These are phyloP conservation scores for Aspergillus puulaauensis DNA, from an alignment of 2,329 filamentous ascomycete species.

Conservation along the genomic window DNA sequence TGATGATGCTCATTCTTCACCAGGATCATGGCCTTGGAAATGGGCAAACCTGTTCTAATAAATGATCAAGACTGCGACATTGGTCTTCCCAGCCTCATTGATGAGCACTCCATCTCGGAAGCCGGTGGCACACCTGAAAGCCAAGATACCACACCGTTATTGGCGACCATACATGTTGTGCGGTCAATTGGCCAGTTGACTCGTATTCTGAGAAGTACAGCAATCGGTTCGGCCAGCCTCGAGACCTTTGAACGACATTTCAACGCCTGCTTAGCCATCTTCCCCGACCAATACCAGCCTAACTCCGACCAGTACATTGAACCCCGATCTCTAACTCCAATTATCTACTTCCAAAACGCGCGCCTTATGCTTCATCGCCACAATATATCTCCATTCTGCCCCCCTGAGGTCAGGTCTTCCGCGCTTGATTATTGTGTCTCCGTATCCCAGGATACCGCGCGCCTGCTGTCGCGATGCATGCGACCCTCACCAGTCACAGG, in stretches of 20 bases:
- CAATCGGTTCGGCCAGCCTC: constrained; percentile 66
- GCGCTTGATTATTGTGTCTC: constrained; percentile 76
- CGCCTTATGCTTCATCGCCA: constrained; percentile 86
- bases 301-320: constrained; percentile 67
- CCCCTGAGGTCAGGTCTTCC: constrained; percentile 62
- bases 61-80: constrained; percentile 87
- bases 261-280: constrained; percentile 68
- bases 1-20: not conserved
- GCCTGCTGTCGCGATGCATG: constrained; percentile 68
- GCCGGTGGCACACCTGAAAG: constrained; percentile 43
- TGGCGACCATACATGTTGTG: constrained; percentile 78
- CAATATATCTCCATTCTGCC: constrained; percentile 74
- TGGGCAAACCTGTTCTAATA: constrained; percentile 78
- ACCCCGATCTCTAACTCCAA: constrained; percentile 69
- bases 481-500: constrained; percentile 32
- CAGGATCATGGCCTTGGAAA: constrained; percentile 72
- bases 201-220: constrained; percentile 66
- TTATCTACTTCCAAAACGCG: constrained; percentile 77
- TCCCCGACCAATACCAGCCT: constrained; percentile 72
- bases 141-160: constrained; percentile 67
- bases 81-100: constrained; percentile 72
- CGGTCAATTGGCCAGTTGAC: constrained; percentile 73
- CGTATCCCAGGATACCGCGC: constrained; percentile 75
- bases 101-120: constrained; percentile 66
- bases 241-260: constrained; percentile 82